Percentiles rank a stretch among this genome's conserved stretches.
phyloP scores from a whole-genome alignment of 306 rosid genomes.

The Quercus ilex region DNA sequence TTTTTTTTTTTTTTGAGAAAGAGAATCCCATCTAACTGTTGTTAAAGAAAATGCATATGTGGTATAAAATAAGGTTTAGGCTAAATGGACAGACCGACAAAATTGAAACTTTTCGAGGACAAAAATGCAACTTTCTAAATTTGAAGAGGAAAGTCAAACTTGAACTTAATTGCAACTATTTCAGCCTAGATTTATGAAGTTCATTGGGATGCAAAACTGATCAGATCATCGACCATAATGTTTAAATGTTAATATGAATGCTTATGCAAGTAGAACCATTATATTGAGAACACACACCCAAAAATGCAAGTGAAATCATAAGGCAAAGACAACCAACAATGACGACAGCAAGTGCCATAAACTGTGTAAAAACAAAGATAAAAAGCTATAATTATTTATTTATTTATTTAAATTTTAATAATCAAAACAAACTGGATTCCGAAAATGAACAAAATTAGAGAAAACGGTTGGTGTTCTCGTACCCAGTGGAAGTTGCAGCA shows the following conservation, averaged over 20 bases:
- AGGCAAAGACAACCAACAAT: neutral
- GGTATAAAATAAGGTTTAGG: too few species aligned
- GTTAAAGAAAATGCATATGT: too few species aligned
- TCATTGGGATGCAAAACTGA: neutral
- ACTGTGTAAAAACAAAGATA: neutral
- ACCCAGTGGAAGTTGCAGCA: slow-evolving; percentile 48
- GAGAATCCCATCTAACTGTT: too few species aligned
- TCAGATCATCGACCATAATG: neutral
- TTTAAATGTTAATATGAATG: neutral
- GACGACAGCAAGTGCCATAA: neutral
- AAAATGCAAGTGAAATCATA: neutral
- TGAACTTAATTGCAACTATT: too few species aligned
- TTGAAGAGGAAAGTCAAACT: too few species aligned
- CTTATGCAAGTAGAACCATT: neutral
- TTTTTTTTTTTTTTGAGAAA: too few species aligned
- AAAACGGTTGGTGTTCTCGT: slow-evolving; percentile 18
- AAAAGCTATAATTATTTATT: too few species aligned
- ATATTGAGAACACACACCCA: neutral
- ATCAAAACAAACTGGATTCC: neutral
- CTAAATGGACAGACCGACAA: too few species aligned
- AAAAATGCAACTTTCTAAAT: too few species aligned
- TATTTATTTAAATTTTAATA: too few species aligned
- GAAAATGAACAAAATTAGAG: neutral
- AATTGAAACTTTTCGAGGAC: too few species aligned
- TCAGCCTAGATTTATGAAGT: too few species aligned